Percentiles rank a stretch among this genome's conserved stretches.
phyloP scores from a whole-genome alignment of 208 protist genomes.

The Trypanosoma avium region DNA sequence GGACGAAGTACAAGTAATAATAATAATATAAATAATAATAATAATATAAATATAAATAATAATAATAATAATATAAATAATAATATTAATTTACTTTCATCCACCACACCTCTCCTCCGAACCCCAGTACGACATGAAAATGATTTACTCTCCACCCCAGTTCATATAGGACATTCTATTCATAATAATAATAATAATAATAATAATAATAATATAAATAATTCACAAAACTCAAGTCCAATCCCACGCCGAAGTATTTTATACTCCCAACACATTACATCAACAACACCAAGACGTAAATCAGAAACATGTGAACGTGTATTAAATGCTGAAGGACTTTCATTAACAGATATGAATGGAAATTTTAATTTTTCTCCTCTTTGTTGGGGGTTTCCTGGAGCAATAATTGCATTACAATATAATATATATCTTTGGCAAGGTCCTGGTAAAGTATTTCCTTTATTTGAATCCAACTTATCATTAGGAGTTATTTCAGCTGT shows the following conservation, averaged over 20 bases:
- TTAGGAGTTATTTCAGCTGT: slow-evolving; percentile 19
- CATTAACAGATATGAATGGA: slow-evolving; percentile 15
- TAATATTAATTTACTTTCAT: not conserved
- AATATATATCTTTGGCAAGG: slow-evolving; percentile 31
- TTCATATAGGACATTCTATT: too few relatives aligned
- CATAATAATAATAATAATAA: too few relatives aligned
- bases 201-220: not conserved
- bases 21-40: too few relatives aligned
- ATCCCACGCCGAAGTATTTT: slow-evolving; percentile 15
- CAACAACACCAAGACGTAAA: slow-evolving; percentile 15
- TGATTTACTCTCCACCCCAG: slow-evolving; percentile 10
- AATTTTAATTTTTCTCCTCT: slow-evolving; percentile 26
- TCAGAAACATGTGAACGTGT: slow-evolving; percentile 19
- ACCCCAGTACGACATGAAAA: slow-evolving; percentile 27
- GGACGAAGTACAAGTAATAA: not conserved
- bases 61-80: not conserved
- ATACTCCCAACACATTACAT: slow-evolving; percentile 20
- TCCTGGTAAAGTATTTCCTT: not conserved
- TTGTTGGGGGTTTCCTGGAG: slow-evolving; percentile 32
- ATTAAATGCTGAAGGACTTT: slow-evolving; percentile 22
- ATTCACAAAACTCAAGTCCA: slow-evolving; percentile 19
- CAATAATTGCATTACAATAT: slow-evolving; percentile 26
- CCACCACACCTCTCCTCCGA: slow-evolving; percentile 14
- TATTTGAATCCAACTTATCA: slow-evolving; percentile 1
- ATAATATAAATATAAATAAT: not conserved